Evolutionary conservation across 768 basidiomycete species (phyloP), one percentile per base, ranked within the genome.

Genomic region (Wakefieldia striispora): DNA sequence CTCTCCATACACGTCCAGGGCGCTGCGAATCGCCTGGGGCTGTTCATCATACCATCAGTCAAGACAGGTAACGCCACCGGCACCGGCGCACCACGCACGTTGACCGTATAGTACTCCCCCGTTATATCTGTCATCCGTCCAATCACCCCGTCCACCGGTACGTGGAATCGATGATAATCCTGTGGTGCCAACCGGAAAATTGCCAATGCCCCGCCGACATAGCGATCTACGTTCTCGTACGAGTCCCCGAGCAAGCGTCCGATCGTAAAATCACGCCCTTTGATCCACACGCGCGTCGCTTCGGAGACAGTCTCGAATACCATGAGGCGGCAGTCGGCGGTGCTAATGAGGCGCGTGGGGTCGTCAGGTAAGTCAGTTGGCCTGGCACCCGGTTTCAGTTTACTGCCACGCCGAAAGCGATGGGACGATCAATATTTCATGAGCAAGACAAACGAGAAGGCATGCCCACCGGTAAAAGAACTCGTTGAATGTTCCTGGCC

Each of bases 311-410:
- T 86, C 66, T 90, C 85, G 67, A 98, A 99, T 1, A 86, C 82
- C 86, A 97, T 94, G 52, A 97, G 78, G n/a, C 95, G 86, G 63
- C 91, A 97, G 72, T 99, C 95, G 2, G 95, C 97, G n/a, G 82
- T 84, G 49, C 86, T 88, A 49, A 97, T 90, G 12, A 95, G 75
- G 8, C 86, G 82, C 41, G 74, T 79, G 0, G 91, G 85, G 64
- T 99, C 82, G 1, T 86, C 78, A 0, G 84, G 87, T 9, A 70
- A 66, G 33, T 88, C 84, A 26, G 88, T 70, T 0, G 90, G 93
- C 2, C 95, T 81, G 0, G 91, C 91, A 10, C 75, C 78, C 0
- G 85, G 76, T 63, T 91, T 97, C 24, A 98, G 82, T 74, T 95
- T 94, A 26, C 93, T 86, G 61, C 12, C 35, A 62, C 60, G 2